These are phyloP conservation scores for Ramichloridium luteum DNA, from an alignment of 2,329 filamentous ascomycete genomes.

Conservation along the genomic window DNA sequence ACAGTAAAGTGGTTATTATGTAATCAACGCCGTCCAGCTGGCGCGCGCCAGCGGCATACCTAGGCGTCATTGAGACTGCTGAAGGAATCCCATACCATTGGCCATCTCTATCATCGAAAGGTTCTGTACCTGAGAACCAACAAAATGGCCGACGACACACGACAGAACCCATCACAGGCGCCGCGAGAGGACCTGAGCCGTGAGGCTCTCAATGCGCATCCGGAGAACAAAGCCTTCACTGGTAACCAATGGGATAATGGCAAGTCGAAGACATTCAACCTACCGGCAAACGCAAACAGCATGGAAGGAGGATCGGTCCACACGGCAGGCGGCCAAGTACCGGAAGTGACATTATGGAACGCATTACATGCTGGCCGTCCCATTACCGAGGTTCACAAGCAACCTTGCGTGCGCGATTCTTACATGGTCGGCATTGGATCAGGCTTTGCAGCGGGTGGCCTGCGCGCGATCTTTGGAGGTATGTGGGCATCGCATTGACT, in stretches of 20 bases:
- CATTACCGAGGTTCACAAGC: slow-evolving; percentile 59
- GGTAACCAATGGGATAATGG: slow-evolving; percentile 24
- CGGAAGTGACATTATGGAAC: slow-evolving; percentile 39
- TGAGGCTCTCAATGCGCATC: slow-evolving; percentile 21
- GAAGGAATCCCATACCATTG: no score
- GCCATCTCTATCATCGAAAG: no score
- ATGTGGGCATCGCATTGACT: slow-evolving; percentile 20
- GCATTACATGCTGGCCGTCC: slow-evolving; percentile 56
- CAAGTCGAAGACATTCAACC: slow-evolving; percentile 12
- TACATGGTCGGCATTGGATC: slow-evolving; percentile 71
- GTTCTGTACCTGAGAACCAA: no score
- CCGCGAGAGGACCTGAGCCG: slow-evolving; percentile 16
- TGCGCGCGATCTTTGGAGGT: slow-evolving; percentile 68
- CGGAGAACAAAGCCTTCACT: slow-evolving; percentile 23
- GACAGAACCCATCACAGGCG: slow-evolving; percentile 18
- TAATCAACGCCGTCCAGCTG: no score
- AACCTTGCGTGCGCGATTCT: slow-evolving; percentile 73
- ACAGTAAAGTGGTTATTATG: no score
- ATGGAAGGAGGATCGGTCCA: slow-evolving; percentile 46
- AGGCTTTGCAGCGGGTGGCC: slow-evolving; percentile 62
- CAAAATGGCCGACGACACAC: slow-evolving; percentile 37
- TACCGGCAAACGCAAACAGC: slow-evolving; percentile 37
- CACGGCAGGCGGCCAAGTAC: slow-evolving; percentile 52
- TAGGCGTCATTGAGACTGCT: no score
- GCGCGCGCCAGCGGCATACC: no score